A percentile compares a stretch with the other conserved stretches of the same genome.
Evolutionary conservation across 2,329 filamentous ascomycete genomes (phyloP).

Genomic region (Colletotrichum cuscutae): DNA sequence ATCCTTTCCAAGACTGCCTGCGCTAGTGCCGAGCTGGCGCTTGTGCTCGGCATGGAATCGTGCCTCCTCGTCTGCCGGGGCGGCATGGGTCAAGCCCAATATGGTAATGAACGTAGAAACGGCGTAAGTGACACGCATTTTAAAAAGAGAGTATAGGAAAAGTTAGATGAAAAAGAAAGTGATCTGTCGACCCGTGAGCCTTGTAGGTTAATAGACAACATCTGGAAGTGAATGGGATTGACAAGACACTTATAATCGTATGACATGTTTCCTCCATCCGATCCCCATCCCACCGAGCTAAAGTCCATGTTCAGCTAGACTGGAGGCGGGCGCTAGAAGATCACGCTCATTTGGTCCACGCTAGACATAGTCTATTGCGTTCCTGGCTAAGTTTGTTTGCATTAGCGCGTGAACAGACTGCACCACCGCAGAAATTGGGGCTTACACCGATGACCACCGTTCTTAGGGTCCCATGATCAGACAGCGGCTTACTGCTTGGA

Average conservation of each 20-base stretch:
- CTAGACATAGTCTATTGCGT: neutral
- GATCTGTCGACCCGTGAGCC: neutral
- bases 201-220: neutral
- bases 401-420: neutral
- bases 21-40: conserved; percentile 21
- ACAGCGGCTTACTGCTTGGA: neutral
- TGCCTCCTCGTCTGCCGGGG: conserved; percentile 14
- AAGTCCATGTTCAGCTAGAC: neutral
- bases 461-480: neutral
- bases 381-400: neutral
- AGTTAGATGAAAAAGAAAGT: neutral
- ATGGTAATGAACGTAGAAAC: neutral
- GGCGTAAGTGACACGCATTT: conserved; percentile 7
- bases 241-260: neutral
- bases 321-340: neutral
- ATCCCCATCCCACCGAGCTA: no score
- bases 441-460: neutral
- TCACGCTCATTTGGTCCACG: neutral
- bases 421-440: neutral
- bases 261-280: neutral
- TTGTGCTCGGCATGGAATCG: conserved; percentile 20
- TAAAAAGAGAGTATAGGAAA: neutral
- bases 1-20: conserved; percentile 24
- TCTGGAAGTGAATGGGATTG: neutral
- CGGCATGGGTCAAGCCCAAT: neutral